These are phyloP conservation scores for Guyanaporus albipodus DNA, from an alignment of 768 basidiomycete species.

Conservation along the genomic window DNA sequence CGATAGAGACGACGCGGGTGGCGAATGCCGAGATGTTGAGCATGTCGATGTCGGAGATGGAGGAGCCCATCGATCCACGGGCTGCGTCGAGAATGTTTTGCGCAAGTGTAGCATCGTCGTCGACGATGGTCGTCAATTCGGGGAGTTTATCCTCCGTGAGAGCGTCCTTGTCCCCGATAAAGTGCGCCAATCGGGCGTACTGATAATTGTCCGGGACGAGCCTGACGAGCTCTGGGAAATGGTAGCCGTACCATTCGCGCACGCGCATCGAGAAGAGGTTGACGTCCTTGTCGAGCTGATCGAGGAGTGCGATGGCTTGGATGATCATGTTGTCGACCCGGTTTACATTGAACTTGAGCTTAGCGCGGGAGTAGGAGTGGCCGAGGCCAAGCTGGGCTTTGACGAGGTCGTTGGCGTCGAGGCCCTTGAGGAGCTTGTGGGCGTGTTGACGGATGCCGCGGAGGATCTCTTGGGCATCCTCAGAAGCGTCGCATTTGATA, in stretches of 20 bases:
- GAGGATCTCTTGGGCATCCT: slow-evolving; percentile 77
- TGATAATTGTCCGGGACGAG: slow-evolving; percentile 93
- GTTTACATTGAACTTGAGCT: slow-evolving; percentile 98
- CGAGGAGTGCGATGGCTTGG: slow-evolving; percentile 95
- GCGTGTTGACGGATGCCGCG: slow-evolving; percentile 93
- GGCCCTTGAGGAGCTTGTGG: slow-evolving; percentile 81
- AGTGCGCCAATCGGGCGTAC: slow-evolving; percentile 80
- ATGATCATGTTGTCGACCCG: slow-evolving; percentile 99
- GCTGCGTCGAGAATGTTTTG: slow-evolving; percentile 95
- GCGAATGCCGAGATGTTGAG: slow-evolving; percentile 94
- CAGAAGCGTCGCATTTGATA: slow-evolving; percentile 77
- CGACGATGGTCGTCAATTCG: slow-evolving; percentile 74
- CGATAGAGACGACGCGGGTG: slow-evolving; percentile 81
- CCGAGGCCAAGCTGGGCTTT: slow-evolving; percentile 96
- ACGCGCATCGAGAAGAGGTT: slow-evolving; percentile 98
- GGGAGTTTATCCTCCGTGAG: slow-evolving; percentile 76
- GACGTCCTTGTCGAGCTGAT: slow-evolving; percentile 99
- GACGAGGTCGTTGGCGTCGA: slow-evolving; percentile 81
- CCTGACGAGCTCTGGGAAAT: slow-evolving; percentile 94
- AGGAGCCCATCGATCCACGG: slow-evolving; percentile 90
- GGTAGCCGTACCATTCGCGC: slow-evolving; percentile 98
- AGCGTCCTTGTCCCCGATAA: slow-evolving; percentile 86
- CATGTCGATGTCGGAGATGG: slow-evolving; percentile 89
- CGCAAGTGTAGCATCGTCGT: slow-evolving; percentile 79
- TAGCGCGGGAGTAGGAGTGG: slow-evolving; percentile 95